Percentiles rank a stretch among this genome's conserved stretches.
Evolutionary conservation across 2,329 filamentous ascomycete genomes (phyloP).

Genomic region (Chaetomiaceae sp.): DNA sequence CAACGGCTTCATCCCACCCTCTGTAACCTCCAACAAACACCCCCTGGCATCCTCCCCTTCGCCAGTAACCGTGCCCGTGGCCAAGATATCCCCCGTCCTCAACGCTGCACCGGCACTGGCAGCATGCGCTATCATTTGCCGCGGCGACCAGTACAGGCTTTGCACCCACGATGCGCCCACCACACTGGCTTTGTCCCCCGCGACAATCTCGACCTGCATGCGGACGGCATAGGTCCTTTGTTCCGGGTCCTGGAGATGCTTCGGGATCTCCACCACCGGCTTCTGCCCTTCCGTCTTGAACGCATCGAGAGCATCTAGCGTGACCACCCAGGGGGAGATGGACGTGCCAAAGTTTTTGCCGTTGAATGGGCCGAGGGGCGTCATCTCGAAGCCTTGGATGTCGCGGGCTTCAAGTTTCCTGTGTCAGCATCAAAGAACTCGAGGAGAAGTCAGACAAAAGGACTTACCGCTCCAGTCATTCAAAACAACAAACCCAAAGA

Average conservation of each 20-base stretch:
- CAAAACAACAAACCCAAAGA: constrained; percentile 7
- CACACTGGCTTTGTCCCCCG: not conserved
- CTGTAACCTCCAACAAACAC: constrained; percentile 1
- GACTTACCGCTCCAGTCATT: constrained; percentile 8
- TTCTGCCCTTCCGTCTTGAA: not conserved
- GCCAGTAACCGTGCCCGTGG: constrained; percentile 2
- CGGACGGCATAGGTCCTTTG: not conserved
- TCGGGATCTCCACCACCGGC: not conserved
- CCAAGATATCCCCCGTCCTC: constrained; percentile 3
- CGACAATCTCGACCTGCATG: constrained; percentile 3
- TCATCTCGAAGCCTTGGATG: constrained; percentile 6
- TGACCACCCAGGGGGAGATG: constrained; percentile 7
- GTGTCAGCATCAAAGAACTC: not conserved
- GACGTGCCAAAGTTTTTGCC: constrained; percentile 11
- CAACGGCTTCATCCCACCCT: not conserved
- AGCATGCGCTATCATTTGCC: constrained; percentile 9
- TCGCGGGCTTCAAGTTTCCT: constrained; percentile 4
- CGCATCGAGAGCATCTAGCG: not conserved
- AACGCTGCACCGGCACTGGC: not conserved
- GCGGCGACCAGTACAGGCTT: not conserved
- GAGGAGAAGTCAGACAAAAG: too few relatives aligned
- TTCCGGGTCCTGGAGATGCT: not conserved
- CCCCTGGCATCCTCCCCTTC: not conserved
- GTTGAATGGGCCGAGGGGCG: constrained; percentile 1
- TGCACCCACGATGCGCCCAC: not conserved